Base-by-base conservation (phyloP, 2,329 filamentous ascomycete genomes). In the Pseudocercospora fijiensis region DNA sequence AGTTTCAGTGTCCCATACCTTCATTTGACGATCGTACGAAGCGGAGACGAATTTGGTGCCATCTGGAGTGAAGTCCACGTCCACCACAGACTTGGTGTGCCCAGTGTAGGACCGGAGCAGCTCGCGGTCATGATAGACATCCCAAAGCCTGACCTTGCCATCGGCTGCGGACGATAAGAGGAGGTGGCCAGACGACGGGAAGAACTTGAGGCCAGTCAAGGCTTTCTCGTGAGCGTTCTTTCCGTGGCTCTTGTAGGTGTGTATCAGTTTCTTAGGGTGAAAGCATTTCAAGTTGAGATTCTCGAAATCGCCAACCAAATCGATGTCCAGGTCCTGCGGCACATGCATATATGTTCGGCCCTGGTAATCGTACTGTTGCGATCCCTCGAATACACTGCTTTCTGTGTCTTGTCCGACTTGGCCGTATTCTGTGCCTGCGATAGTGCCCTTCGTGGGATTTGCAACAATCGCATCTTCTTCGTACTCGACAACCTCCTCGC, bases 291-390 rank as follows among this genome's bases (percentile, higher is more conserved):
- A 60, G 47, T 67, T 71, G 52, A 76, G 61, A 77, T 96, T 98
- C 75, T 93, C 93, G 74, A 86, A 78, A 73, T 88, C 92, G 71
- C 90, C 91, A 51, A 83, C 77, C 71, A 99, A 82, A 75, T 96
- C 90, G 75, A 96, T 82, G 74, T 92, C 91, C 78, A 96, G 80
- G 76, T 96, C 93, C 76, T 92, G 92, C 3, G 95, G 95, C 52
- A 98, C 84, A 78, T 99, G 95, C 94, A 99, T 97, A 76, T 96
- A 99, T 33, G 94, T 96, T 69, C 95, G 85, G 55, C 95, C 95
- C 76, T 96, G 90, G 80, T 99, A 99, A 77, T 99, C 95, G 81
- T 88, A 89, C 78, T 95, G 83, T 74, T 90, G 83, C 45, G 85
- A 84, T 66, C 93, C 95, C 73, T 96, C 90, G 79, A 98, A 99